Evolutionary conservation across 2,329 filamentous ascomycete species (phyloP).

Genomic region (Fusarium sarcochroum): DNA sequence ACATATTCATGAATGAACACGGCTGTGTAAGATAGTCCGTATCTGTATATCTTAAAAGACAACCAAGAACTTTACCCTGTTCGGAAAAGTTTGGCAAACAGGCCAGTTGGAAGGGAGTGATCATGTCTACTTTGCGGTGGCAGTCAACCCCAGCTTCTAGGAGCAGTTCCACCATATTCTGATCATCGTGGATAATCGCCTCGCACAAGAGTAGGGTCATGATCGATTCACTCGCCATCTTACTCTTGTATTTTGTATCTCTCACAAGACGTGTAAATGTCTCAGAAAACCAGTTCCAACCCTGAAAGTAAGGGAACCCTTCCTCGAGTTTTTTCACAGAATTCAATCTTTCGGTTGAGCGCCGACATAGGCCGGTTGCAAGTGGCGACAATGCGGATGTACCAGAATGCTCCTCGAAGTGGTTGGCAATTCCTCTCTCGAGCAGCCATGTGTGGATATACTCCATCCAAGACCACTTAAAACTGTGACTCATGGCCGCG

Average conservation of each 20-base stretch:
- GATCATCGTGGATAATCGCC: slow-evolving; percentile 1
- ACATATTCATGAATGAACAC: no score
- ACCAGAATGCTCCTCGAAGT: not conserved
- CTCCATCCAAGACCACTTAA: no score
- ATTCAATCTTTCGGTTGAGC: not conserved
- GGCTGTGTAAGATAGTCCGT: no score
- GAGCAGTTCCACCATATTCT: not conserved
- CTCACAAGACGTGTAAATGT: not conserved
- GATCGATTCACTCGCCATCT: not conserved
- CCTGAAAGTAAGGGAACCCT: no score
- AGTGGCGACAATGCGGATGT: not conserved
- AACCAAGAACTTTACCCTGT: not conserved
- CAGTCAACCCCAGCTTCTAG: not conserved
- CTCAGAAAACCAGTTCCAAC: not conserved
- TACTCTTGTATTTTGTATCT: not conserved
- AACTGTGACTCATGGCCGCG: no score
- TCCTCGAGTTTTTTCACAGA: no score
- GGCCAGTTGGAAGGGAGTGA: slow-evolving; percentile 12
- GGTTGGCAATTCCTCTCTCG: not conserved
- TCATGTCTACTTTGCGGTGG: not conserved
- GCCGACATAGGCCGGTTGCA: not conserved
- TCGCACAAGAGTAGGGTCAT: not conserved
- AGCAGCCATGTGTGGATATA: not conserved
- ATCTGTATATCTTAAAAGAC: not conserved
- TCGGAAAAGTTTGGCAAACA: not conserved